These are phyloP conservation scores for Tylopilus sp. DNA, from an alignment of 1,284 basidiomycete species.

Conservation along the genomic window DNA sequence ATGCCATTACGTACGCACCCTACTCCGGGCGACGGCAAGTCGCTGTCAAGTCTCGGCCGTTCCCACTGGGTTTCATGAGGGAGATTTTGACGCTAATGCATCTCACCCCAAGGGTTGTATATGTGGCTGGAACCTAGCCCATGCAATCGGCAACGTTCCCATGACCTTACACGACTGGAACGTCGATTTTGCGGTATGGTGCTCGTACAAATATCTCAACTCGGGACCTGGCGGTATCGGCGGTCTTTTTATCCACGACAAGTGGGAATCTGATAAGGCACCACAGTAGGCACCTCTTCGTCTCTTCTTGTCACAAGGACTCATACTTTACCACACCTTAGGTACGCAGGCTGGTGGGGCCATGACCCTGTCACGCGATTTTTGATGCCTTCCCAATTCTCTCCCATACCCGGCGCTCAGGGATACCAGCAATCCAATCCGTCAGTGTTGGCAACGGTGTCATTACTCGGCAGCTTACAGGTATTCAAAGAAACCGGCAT, in stretches of 20 bases:
- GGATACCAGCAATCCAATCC: conserved; percentile 97
- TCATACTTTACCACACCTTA: conserved; percentile 30
- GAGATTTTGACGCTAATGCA: conserved; percentile 16
- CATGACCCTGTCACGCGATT: conserved; percentile 86
- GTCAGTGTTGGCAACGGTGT: conserved; percentile 71
- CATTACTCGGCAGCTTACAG: conserved; percentile 77
- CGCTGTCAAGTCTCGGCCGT: conserved; percentile 1
- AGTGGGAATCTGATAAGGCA: conserved; percentile 57
- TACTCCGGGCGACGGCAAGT: conserved; percentile 5
- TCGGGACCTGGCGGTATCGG: conserved; percentile 93
- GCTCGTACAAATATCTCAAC: conserved; percentile 97
- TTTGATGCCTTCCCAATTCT: conserved; percentile 81
- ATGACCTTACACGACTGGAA: conserved; percentile 88
- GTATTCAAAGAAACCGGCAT: conserved; percentile 76
- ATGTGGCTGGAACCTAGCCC: conserved; percentile 94
- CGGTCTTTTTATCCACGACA: conserved; percentile 86
- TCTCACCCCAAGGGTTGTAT: conserved; percentile 67
- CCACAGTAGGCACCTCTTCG: conserved; percentile 48
- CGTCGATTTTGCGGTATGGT: conserved; percentile 97
- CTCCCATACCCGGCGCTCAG: conserved; percentile 82
- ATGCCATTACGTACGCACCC: conserved; percentile 26
- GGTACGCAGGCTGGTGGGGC: conserved; percentile 97
- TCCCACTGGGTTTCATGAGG: conserved; percentile 4
- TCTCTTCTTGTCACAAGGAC: conserved; percentile 12
- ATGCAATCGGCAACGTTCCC: conserved; percentile 92